Evolutionary conservation across 2,329 filamentous ascomycete genomes (phyloP).

Genomic region (Cladosporium velox): DNA sequence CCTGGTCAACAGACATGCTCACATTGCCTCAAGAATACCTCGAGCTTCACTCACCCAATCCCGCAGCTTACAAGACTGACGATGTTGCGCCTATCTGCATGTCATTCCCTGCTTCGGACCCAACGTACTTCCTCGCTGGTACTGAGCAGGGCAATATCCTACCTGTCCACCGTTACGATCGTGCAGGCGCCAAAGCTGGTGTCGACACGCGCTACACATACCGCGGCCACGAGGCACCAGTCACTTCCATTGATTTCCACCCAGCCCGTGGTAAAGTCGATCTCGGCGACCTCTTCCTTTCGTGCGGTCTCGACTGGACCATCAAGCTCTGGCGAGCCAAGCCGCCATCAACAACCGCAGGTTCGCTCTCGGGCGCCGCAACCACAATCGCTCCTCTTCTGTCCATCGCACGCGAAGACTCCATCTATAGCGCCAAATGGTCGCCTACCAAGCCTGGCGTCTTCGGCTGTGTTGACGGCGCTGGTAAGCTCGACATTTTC

Average conservation of each 20-base stretch:
- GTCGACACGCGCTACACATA: conserved; percentile 89
- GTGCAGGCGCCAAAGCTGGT: conserved; percentile 93
- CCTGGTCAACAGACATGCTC: conserved; percentile 97
- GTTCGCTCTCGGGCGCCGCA: conserved; percentile 43
- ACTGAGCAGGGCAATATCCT: conserved; percentile 97
- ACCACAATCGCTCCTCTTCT: conserved; percentile 63
- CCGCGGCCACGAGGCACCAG: conserved; percentile 84
- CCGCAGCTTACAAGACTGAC: conserved; percentile 72
- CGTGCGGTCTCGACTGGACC: conserved; percentile 93
- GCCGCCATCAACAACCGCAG: conserved; percentile 69
- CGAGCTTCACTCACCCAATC: conserved; percentile 79
- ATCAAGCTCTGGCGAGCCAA: conserved; percentile 96
- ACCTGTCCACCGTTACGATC: conserved; percentile 94
- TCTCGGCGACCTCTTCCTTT: conserved; percentile 88
- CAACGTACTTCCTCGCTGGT: conserved; percentile 95
- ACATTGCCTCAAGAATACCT: conserved; percentile 94
- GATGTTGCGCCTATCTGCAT: conserved; percentile 94
- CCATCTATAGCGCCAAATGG: conserved; percentile 96
- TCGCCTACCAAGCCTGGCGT: conserved; percentile 91
- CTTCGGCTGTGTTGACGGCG: conserved; percentile 91
- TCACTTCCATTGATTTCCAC: conserved; percentile 96
- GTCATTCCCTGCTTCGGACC: conserved; percentile 90
- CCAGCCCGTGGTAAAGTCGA: conserved; percentile 90
- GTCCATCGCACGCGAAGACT: conserved; percentile 90
- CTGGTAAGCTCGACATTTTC: conserved; percentile 90